phyloP scores from a whole-genome alignment of 129 eudicot species.

The Artemisia annua region DNA sequence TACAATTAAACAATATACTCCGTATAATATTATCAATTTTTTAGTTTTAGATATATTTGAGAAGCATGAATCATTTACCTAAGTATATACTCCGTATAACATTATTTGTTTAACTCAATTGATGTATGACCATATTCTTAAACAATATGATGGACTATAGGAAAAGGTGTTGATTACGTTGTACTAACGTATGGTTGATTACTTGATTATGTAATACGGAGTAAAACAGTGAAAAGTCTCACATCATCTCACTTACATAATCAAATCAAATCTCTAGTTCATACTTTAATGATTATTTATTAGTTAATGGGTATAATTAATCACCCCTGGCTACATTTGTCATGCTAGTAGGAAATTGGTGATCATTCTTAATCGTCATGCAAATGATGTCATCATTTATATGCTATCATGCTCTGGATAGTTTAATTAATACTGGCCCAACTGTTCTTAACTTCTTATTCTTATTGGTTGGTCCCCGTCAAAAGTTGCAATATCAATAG shows the following conservation, averaged over 20 bases:
- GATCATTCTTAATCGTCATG: constrained; percentile 3
- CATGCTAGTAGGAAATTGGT: neutral
- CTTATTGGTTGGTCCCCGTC: constrained; percentile 20
- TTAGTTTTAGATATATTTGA: too few relatives aligned
- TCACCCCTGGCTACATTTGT: constrained; percentile 1
- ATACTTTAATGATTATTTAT: neutral
- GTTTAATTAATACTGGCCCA: neutral
- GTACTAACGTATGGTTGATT: neutral
- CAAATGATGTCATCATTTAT: neutral
- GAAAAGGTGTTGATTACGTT: too few relatives aligned
- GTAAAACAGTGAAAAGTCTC: constrained; percentile 4
- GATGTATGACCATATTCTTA: neutral
- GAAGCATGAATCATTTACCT: too few relatives aligned
- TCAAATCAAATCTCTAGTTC: neutral
- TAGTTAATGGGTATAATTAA: constrained; percentile 7
- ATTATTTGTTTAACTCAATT: too few relatives aligned
- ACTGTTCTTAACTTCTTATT: constrained; percentile 8
- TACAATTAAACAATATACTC: too few relatives aligned
- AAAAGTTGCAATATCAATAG: too few relatives aligned
- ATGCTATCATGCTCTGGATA: constrained; percentile 2
- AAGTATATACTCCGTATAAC: too few relatives aligned
- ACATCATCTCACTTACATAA: constrained; percentile 23
- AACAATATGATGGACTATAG: neutral
- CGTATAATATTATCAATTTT: too few relatives aligned
- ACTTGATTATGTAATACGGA: too few relatives aligned